These are phyloP conservation scores for Debaryomyces fabryi DNA, from an alignment of 1,139 yeast genomes.

Conservation along the genomic window DNA sequence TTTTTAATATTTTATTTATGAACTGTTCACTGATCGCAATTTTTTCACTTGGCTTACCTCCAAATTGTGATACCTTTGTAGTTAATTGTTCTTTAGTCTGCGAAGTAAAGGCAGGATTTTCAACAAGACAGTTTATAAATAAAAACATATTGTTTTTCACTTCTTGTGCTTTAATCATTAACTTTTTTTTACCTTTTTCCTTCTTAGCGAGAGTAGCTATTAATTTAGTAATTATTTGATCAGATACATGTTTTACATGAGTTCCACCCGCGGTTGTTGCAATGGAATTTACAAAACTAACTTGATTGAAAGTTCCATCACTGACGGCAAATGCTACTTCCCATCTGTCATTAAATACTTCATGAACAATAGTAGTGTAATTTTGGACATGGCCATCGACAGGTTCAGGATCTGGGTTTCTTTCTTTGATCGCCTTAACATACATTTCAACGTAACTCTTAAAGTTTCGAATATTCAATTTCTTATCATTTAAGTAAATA, in stretches of 20 bases:
- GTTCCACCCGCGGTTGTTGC: slow-evolving; percentile 99
- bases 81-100: slow-evolving; percentile 97
- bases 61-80: slow-evolving; percentile 85
- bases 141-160: slow-evolving; percentile 88
- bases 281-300: slow-evolving; percentile 94
- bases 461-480: slow-evolving; percentile 71
- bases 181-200: slow-evolving; percentile 71
- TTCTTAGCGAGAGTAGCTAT: slow-evolving; percentile 68
- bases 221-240: slow-evolving; percentile 74
- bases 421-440: slow-evolving; percentile 63
- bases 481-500: slow-evolving; percentile 77
- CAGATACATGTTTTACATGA: slow-evolving; percentile 85
- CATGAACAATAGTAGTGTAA: slow-evolving; percentile 70
- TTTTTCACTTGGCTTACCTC: slow-evolving; percentile 66
- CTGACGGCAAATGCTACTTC: slow-evolving; percentile 95
- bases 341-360: slow-evolving; percentile 77
- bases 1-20: slow-evolving; percentile 66
- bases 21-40: slow-evolving; percentile 73
- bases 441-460: slow-evolving; percentile 89
- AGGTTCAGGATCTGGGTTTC: slow-evolving; percentile 32
- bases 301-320: slow-evolving; percentile 86
- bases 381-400: slow-evolving; percentile 31
- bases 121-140: slow-evolving; percentile 89
- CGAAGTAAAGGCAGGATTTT: slow-evolving; percentile 96
- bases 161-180: slow-evolving; percentile 84